Evolutionary conservation across 352 stramenopile genomes (phyloP).

Genomic region (Globisporangium carolinianum): DNA sequence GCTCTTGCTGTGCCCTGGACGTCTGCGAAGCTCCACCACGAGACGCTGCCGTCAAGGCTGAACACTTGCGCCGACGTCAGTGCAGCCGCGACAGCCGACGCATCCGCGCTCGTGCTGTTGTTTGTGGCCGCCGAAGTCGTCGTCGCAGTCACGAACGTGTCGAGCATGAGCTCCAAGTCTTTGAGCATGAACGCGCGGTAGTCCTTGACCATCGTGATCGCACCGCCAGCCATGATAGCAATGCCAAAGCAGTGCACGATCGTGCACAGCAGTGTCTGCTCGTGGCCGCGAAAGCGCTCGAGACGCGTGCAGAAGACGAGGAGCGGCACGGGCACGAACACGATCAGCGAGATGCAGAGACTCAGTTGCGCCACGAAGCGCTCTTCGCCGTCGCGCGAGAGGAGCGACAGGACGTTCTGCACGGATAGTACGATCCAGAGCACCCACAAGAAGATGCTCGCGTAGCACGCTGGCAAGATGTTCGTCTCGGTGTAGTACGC

Average conservation of each 20-base stretch:
- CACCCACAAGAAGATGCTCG: slow-evolving; percentile 47
- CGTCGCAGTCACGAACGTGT: slow-evolving; percentile 59
- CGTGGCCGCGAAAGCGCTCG: slow-evolving; percentile 48
- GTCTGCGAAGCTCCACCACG: slow-evolving; percentile 61
- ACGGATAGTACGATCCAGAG: slow-evolving; percentile 44
- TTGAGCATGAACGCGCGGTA: slow-evolving; percentile 73
- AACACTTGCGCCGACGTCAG: slow-evolving; percentile 12
- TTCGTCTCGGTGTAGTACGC: slow-evolving; percentile 73
- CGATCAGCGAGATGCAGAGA: slow-evolving; percentile 51
- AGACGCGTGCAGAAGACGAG: slow-evolving; percentile 58
- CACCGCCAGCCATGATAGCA: slow-evolving; percentile 64
- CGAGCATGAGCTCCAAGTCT: slow-evolving; percentile 51
- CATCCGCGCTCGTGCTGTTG: neutral
- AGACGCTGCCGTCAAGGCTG: slow-evolving; percentile 20
- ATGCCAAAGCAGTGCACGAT: slow-evolving; percentile 66
- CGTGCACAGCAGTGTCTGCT: slow-evolving; percentile 66
- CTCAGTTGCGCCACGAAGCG: slow-evolving; percentile 53
- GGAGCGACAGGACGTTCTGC: slow-evolving; percentile 57
- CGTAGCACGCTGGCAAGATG: slow-evolving; percentile 52
- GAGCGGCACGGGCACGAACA: slow-evolving; percentile 59
- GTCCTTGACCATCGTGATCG: slow-evolving; percentile 81
- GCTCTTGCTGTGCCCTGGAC: slow-evolving; percentile 37
- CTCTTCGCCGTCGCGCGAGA: slow-evolving; percentile 45
- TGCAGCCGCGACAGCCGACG: neutral
- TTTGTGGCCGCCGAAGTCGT: slow-evolving; percentile 35